Conservation (phyloP, 2,329 filamentous ascomycete genomes). For the Stachybotrys elegans region DNA sequence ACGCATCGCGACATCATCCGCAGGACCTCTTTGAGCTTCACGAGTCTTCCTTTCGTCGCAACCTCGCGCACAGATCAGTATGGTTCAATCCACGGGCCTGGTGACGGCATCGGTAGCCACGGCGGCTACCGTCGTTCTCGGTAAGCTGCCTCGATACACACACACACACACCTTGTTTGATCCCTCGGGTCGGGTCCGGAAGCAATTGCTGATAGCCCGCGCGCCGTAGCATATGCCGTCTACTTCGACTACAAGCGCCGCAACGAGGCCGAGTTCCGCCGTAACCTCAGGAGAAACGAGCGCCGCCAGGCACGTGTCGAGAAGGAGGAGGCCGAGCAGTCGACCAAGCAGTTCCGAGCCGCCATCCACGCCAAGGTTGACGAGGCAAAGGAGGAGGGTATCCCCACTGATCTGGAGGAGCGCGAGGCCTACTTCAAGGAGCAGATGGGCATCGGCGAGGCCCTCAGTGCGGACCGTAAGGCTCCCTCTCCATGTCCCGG, state of each 20-base stretch:
- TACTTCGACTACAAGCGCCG: constrained; percentile 68
- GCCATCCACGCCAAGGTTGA: constrained; percentile 71
- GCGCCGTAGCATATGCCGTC: constrained; percentile 52
- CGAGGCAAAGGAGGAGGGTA: constrained; percentile 83
- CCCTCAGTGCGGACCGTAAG: constrained; percentile 76
- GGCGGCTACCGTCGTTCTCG: constrained; percentile 53
- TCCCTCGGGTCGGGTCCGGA: too few relatives aligned
- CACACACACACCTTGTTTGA: too few relatives aligned
- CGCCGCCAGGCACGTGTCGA: constrained; percentile 65
- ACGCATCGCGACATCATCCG: too few relatives aligned
- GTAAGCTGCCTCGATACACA: too few relatives aligned
- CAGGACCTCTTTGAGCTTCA: constrained; percentile 3
- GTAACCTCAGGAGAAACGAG: constrained; percentile 67
- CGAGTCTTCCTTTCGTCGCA: constrained; percentile 7
- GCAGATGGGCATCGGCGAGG: constrained; percentile 85
- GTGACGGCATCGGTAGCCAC: constrained; percentile 59
- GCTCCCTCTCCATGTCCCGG: constrained; percentile 11
- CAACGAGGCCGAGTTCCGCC: constrained; percentile 59
- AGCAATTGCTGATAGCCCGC: constrained; percentile 1
- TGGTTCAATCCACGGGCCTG: constrained; percentile 49
- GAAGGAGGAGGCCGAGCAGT: constrained; percentile 66
- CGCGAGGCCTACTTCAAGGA: constrained; percentile 96
- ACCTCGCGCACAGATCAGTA: constrained; percentile 17
- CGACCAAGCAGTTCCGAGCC: constrained; percentile 62
- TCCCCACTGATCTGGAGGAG: constrained; percentile 85